Evolutionary conservation across 2,329 filamentous ascomycete species (phyloP).

Genomic region (Colletotrichum destructivum): DNA sequence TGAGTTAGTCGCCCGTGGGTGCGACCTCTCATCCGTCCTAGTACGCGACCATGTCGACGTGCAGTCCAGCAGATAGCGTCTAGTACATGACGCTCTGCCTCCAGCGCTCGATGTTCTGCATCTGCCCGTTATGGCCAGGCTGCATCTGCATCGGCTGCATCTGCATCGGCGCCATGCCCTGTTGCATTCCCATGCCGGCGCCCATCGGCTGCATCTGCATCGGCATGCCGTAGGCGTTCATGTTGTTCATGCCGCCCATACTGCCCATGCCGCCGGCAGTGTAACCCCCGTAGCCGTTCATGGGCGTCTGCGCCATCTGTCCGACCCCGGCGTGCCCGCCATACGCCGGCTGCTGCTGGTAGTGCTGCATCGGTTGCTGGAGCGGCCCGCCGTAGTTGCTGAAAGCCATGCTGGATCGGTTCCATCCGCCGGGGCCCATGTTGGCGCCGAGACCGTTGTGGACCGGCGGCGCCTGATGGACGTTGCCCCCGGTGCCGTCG

Average conservation of each 20-base stretch:
- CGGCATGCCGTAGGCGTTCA: constrained; percentile 43
- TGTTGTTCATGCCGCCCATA: constrained; percentile 43
- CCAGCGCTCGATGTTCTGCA: constrained; percentile 54
- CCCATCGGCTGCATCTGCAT: constrained; percentile 43
- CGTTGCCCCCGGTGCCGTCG: constrained; percentile 62
- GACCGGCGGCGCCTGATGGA: constrained; percentile 44
- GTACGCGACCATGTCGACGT: neutral
- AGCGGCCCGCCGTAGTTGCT: constrained; percentile 49
- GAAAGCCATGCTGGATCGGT: constrained; percentile 49
- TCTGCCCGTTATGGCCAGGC: constrained; percentile 40
- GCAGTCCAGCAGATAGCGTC: neutral
- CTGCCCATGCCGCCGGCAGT: constrained; percentile 44
- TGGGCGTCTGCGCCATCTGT: constrained; percentile 30
- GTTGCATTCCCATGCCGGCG: constrained; percentile 41
- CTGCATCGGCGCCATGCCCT: constrained; percentile 44
- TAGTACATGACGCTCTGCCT: constrained; percentile 55
- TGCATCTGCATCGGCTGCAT: constrained; percentile 39
- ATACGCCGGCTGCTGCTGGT: constrained; percentile 42
- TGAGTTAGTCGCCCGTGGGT: neutral
- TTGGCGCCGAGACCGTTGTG: constrained; percentile 46
- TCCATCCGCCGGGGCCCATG: constrained; percentile 44
- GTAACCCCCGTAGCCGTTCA: constrained; percentile 28
- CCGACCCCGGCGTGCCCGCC: constrained; percentile 32
- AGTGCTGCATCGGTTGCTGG: constrained; percentile 23
- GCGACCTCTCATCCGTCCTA: too few relatives aligned